Conservation (phyloP, 169 alveolate species). For the Cyclospora cayetanensis region DNA sequence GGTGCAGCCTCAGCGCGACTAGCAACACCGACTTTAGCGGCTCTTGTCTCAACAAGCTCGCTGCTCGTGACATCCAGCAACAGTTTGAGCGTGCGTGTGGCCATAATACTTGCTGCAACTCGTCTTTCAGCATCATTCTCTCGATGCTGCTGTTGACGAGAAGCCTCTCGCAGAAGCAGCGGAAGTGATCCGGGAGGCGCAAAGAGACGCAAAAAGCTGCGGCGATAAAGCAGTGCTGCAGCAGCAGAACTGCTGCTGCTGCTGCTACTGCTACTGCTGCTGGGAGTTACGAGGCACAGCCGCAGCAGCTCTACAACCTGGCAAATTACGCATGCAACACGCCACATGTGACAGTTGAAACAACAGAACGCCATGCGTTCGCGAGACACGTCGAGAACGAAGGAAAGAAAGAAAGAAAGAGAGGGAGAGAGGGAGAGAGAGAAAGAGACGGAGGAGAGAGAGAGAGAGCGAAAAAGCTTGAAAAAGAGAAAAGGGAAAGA, state of each 20-base stretch:
- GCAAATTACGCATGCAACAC: not conserved
- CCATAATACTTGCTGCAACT: slow-evolving; percentile 3
- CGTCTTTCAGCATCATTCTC: slow-evolving; percentile 5
- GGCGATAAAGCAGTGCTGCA: slow-evolving; percentile 37
- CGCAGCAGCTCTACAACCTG: slow-evolving; percentile 30
- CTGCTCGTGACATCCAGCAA: slow-evolving; percentile 12
- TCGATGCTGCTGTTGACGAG: slow-evolving; percentile 5
- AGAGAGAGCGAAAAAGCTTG: not conserved
- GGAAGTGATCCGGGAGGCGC: slow-evolving; percentile 26
- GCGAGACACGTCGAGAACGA: too few species aligned
- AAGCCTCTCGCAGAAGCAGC: not conserved
- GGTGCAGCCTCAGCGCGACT: not conserved
- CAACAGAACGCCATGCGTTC: too few species aligned
- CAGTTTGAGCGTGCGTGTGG: slow-evolving; percentile 24
- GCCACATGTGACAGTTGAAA: too few species aligned
- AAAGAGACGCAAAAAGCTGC: slow-evolving; percentile 48
- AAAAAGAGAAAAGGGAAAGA: not conserved
- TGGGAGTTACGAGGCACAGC: slow-evolving; percentile 3
- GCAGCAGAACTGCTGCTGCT: slow-evolving; percentile 43
- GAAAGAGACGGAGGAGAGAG: not conserved
- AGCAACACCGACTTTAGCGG: slow-evolving; percentile 29
- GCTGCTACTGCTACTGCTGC: slow-evolving; percentile 47
- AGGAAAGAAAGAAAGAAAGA: not conserved
- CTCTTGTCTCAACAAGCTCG: slow-evolving; percentile 23
- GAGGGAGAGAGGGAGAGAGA: not conserved